Evolutionary conservation across 2,329 filamentous ascomycete species (phyloP), one percentile per base, ranked within the genome.

Genomic region (Stemphylium lycopersici): DNA sequence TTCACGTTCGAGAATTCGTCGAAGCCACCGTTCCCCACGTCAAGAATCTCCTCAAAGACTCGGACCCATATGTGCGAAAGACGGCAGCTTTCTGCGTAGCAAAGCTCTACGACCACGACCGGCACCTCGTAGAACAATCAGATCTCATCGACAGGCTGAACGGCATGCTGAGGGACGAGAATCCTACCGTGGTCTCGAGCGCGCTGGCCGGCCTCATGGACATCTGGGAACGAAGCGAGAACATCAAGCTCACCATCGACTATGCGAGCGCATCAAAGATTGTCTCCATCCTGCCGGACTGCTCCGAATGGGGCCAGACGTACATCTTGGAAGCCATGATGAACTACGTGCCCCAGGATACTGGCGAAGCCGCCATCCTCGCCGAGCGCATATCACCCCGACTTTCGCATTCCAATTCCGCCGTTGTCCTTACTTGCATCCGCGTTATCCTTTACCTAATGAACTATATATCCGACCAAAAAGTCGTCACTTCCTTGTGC

Each of bases 251-350:
- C 59, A 98, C 95, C 3, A 97, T 99, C 67, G 95, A 99, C 78
- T 98, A 99, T 73, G 87, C 87, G 59, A 99, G 96, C 77, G 95
- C 95, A 22, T 98, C 93, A 46, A 99, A 99, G 79, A 95, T 99
- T 81, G 92, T 98, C 32, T 92, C 95, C 38, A 98, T 99, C 57
- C 78, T 99, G 20, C 89, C 95, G 1, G 95, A 99, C 74, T 98
- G 95, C 78, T 98, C 95, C 15, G 95, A 99, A 83, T 99, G 95
- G 95, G 93, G 95, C 37, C 95, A 99, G 80, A 97, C 93, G 18
- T 99, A 99, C 75, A 98, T 99, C 51, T 84, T 99, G 7, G 95
- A 99, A 78, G 93, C 95, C 16, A 83, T 99, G 67, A 98, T 98
- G 90, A 95, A 93, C 18, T 99, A 98, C 72, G 90, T 98, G 12